A percentile compares a stretch with the other conserved stretches of the same genome.
Evolutionary conservation across 1,139 yeast species (phyloP).

Genomic region (Lodderomyces jiufengensis): DNA sequence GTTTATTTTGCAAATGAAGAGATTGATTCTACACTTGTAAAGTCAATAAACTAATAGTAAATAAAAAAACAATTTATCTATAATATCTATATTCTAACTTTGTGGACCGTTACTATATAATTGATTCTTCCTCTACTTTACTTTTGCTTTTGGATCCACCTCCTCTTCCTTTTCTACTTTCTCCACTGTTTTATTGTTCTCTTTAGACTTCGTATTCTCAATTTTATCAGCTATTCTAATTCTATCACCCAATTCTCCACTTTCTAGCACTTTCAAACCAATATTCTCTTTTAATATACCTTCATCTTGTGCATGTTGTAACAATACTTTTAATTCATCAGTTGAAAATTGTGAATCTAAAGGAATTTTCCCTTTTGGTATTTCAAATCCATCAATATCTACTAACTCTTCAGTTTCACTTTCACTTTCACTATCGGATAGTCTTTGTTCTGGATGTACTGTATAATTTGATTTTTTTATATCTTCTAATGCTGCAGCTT

Average conservation of each 20-base stretch:
- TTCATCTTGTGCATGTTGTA: constrained; percentile 29
- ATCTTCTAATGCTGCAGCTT: constrained; percentile 3
- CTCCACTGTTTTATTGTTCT: not conserved
- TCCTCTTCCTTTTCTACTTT: not conserved
- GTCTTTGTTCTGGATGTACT: not conserved
- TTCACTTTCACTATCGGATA: constrained; percentile 1
- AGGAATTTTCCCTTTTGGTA: constrained; percentile 40
- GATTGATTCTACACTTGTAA: no score
- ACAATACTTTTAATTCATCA: constrained; percentile 28
- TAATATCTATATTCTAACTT: no score
- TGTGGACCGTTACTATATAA: no score
- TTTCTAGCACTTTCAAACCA: constrained; percentile 23
- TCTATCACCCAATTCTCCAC: constrained; percentile 20
- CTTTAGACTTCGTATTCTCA: not conserved
- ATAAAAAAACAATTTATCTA: no score
- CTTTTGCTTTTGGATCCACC: not conserved
- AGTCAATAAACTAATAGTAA: no score
- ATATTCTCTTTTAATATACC: constrained; percentile 28
- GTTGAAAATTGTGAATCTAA: constrained; percentile 42
- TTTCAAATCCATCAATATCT: constrained; percentile 36
- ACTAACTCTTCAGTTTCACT: constrained; percentile 5
- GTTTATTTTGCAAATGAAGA: no score
- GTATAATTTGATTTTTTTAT: constrained; percentile 1
- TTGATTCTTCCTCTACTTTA: no score
- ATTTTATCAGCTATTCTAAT: constrained; percentile 9